A percentile compares a stretch with the other conserved stretches of the same genome.
Conservation (phyloP, 495 filamentous ascomycete species). For the Penicillium macrosclerotiorum region DNA sequence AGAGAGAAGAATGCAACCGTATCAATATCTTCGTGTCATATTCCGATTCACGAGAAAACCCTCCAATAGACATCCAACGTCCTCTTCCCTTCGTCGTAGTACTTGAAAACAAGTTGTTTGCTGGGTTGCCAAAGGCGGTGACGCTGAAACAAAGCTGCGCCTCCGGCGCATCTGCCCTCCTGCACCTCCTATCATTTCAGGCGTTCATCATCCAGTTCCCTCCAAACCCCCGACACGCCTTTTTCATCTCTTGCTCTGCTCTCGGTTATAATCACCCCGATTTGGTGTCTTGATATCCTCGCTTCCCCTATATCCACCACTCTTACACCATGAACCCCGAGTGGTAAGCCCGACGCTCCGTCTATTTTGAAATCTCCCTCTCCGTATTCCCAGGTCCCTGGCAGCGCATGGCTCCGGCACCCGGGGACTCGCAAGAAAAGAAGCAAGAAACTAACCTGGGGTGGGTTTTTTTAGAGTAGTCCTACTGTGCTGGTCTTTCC, state of each 20-base stretch:
- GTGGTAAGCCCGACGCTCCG: slow-evolving; percentile 60
- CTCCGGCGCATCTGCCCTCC: slow-evolving; percentile 30
- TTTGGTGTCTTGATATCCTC: not conserved
- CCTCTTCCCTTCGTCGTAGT: no score
- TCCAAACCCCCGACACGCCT: slow-evolving; percentile 10
- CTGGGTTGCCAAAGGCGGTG: no score
- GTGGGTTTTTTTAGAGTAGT: slow-evolving; percentile 22
- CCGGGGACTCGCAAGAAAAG: no score
- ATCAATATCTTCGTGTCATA: no score
- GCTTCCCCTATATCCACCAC: not conserved
- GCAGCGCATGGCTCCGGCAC: no score
- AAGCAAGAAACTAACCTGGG: slow-evolving; percentile 4
- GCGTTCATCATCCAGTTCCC: slow-evolving; percentile 27
- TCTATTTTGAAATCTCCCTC: slow-evolving; percentile 8
- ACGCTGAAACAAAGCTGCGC: slow-evolving; percentile 33
- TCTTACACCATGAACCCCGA: slow-evolving; percentile 78
- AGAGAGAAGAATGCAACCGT: no score
- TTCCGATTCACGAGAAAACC: not conserved
- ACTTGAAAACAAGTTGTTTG: no score
- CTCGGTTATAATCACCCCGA: slow-evolving; percentile 10
- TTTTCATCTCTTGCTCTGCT: slow-evolving; percentile 13
- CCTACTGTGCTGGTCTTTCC: not conserved
- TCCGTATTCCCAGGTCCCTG: slow-evolving; percentile 18
- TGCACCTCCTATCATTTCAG: slow-evolving; percentile 40
- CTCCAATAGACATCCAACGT: no score